phyloP scores from a whole-genome alignment of 2,329 filamentous ascomycete genomes.

The Scorias spongiosa region DNA sequence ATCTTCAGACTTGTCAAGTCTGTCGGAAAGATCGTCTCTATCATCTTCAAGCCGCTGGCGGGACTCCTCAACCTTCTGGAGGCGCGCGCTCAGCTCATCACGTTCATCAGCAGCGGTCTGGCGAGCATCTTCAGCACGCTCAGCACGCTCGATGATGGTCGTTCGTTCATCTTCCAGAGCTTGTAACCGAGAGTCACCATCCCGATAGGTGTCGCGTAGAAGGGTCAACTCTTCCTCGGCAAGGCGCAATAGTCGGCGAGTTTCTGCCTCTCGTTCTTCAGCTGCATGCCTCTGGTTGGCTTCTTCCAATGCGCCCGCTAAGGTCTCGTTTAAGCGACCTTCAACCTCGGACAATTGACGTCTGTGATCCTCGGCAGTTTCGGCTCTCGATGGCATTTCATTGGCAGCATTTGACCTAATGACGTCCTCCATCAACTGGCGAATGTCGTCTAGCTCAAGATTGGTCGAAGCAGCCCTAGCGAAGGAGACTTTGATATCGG shows the following conservation, averaged over 20 bases:
- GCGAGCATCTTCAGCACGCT: slow-evolving; percentile 18
- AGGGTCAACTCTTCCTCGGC: slow-evolving; percentile 35
- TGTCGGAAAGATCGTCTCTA: slow-evolving; percentile 23
- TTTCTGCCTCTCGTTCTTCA: slow-evolving; percentile 30
- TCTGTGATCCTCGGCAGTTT: slow-evolving; percentile 13
- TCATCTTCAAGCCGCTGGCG: slow-evolving; percentile 23
- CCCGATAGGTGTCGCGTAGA: slow-evolving; percentile 26
- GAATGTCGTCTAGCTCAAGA: slow-evolving; percentile 30
- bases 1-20: slow-evolving; percentile 21
- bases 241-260: slow-evolving; percentile 29
- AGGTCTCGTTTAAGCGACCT: slow-evolving; percentile 18
- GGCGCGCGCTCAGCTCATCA: background rate
- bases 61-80: background rate
- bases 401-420: slow-evolving; percentile 4
- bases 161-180: slow-evolving; percentile 29
- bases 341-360: slow-evolving; percentile 17
- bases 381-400: slow-evolving; percentile 14
- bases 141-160: slow-evolving; percentile 23
- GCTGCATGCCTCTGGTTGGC: slow-evolving; percentile 26
- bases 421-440: slow-evolving; percentile 21
- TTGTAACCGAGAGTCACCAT: slow-evolving; percentile 27
- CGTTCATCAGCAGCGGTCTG: slow-evolving; percentile 9
- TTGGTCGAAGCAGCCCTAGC: slow-evolving; percentile 29
- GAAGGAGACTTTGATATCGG: slow-evolving; percentile 33
- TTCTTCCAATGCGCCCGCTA: slow-evolving; percentile 24